Conservation (phyloP, 805 yeast genomes). For the Ogataea glucozyma region DNA sequence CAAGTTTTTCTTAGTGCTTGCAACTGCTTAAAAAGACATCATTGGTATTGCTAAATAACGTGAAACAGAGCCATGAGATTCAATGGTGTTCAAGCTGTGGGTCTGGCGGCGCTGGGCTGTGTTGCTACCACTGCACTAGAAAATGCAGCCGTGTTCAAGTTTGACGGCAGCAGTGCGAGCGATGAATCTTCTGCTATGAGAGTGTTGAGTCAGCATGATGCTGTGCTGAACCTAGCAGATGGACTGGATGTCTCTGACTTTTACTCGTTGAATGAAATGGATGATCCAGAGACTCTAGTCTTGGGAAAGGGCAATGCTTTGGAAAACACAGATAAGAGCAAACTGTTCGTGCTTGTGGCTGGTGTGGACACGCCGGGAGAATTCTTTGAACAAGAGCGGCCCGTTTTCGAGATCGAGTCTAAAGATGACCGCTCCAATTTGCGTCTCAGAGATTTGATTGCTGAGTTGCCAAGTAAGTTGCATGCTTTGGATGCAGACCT, state of each 20-base stretch:
- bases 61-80: conserved; percentile 1
- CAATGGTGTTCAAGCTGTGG: conserved; percentile 4
- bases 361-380: conserved; percentile 42
- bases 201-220: conserved; percentile 32
- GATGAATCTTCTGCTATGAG: conserved; percentile 7
- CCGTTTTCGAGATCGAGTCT: conserved; percentile 25
- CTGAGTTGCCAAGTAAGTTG: conserved; percentile 28
- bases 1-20: neutral
- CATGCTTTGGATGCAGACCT: conserved; percentile 15
- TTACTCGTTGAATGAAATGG: conserved; percentile 37
- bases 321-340: conserved; percentile 26
- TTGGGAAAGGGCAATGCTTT: conserved; percentile 21
- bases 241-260: conserved; percentile 42
- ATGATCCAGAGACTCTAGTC: conserved; percentile 23
- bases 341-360: conserved; percentile 40
- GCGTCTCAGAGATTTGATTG: conserved; percentile 25
- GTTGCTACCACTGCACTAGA: conserved; percentile 19
- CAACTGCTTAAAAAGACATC: neutral
- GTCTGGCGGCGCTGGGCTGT: conserved; percentile 4
- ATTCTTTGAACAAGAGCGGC: conserved; percentile 28
- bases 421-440: conserved; percentile 24
- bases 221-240: conserved; percentile 47
- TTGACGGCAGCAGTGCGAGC: conserved; percentile 9
- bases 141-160: conserved; percentile 30
- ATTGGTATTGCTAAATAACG: conserved; percentile 3